Base-by-base conservation (phyloP, 2,329 filamentous ascomycete species). In the Claviceps humidiphila region DNA sequence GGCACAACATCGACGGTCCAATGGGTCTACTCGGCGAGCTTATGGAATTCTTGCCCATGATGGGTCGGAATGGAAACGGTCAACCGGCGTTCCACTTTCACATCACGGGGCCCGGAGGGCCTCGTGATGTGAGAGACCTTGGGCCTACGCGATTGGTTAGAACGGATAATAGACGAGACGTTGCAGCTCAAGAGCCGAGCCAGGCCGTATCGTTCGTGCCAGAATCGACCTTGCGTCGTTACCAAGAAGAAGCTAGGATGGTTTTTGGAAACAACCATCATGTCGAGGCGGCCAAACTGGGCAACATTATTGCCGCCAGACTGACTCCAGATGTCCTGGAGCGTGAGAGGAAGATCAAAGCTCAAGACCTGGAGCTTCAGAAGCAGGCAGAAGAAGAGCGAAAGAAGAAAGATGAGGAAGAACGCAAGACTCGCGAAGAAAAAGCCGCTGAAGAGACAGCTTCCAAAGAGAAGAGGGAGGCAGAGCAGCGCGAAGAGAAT, bases 181-280 rank as follows among this genome's bases (percentile, higher is more conserved):
- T 57, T 17, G 59, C 68, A 40, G 66, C 71, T 57, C 69, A 76
- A 60, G 84, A 87, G 53, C 85, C 85, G 13, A 74, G 80, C n/a
- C 84, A 86, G 59, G 85, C 88, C 13, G 83, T 90, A 26, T 73
- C 81, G 2, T 97, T 97, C 65, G 71, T 76, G 20, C 75, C 88
- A 8, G 79, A 81, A 40, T 75, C 80, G 8, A 97, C 93, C 1
- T 73, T 77, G 52, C 76, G 78, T 51, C 84, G 93, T 55, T 98
- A 94, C 84, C 81, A 87, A 63, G 89, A 96, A 63, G 94, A 97
- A 66, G 84, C 89, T 8, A 83, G 85, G 57, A 82, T 98, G 66
- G 76, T 97, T 0, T 97, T 93, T 66, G 86, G 87, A 26, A 69
- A 74, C 22, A 74, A 71, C 48, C 78, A 84, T 48, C 53, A 56